Percentiles rank a stretch among this genome's conserved stretches.
Evolutionary conservation across 225 moss, liverwort and hornwort species (phyloP).

Genomic region (Pleurozium schreberi): DNA sequence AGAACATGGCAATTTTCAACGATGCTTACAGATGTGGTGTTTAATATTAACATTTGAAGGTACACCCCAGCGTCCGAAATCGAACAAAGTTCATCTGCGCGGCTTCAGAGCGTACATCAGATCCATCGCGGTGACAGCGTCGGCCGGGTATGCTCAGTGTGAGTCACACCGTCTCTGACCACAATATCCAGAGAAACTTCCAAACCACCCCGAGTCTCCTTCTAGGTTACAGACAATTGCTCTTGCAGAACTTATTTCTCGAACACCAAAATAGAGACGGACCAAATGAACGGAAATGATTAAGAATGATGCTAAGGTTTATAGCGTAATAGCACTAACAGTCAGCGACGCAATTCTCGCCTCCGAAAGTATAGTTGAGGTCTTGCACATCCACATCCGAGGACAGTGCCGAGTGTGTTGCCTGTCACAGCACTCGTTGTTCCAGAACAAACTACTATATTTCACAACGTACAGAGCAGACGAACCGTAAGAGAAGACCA

Average conservation of each 20-base stretch:
- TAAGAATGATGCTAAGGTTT: not conserved
- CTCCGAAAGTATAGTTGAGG: not conserved
- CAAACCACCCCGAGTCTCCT: not conserved
- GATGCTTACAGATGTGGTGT: not conserved
- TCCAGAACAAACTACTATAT: not conserved
- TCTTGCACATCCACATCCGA: not conserved
- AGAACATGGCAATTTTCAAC: no score
- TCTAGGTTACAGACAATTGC: fast-evolving
- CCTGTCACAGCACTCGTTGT: not conserved
- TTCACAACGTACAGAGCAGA: not conserved
- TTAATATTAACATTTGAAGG: no score
- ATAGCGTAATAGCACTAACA: fast-evolving
- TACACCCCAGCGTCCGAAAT: no score
- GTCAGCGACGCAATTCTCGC: not conserved
- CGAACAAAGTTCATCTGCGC: no score
- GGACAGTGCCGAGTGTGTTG: no score
- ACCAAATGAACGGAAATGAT: no score
- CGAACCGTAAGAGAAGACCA: not conserved
- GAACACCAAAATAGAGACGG: no score
- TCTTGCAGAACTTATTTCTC: not conserved
- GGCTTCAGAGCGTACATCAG: not conserved
- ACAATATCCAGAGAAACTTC: not conserved
- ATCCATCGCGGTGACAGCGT: not conserved
- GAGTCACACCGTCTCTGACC: not conserved
- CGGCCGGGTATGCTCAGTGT: no score